Conservation (phyloP, 2,329 filamentous ascomycete genomes). For the Diaporthe caulivora region DNA sequence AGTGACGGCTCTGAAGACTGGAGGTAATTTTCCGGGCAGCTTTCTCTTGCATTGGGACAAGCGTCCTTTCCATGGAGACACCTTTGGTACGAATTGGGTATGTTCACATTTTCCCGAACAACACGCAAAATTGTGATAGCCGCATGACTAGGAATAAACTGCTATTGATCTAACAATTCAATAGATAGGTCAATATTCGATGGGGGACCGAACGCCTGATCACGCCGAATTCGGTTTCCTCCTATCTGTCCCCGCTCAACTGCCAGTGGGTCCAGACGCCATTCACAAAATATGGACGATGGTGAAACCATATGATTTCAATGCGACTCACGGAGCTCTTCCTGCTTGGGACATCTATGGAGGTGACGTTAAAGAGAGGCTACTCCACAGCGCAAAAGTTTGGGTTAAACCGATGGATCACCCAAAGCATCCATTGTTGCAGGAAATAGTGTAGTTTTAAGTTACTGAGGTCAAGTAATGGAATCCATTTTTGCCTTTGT, state of each 20-base stretch:
- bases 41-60: neutral
- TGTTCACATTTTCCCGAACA: neutral
- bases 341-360: neutral
- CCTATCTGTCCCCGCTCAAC: neutral
- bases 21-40: neutral
- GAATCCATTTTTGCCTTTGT: neutral
- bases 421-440: neutral
- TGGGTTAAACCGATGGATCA: neutral
- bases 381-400: neutral
- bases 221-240: neutral
- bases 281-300: neutral
- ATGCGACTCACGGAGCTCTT: neutral
- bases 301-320: neutral
- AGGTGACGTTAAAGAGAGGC: neutral
- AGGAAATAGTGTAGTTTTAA: neutral
- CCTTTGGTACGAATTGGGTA: neutral
- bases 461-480: neutral
- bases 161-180: neutral
- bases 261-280: neutral
- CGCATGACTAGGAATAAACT: neutral
- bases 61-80: slow-evolving; percentile 1
- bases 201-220: neutral
- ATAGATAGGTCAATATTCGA: neutral
- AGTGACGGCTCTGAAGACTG: neutral
- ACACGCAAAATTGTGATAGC: neutral